Evolutionary conservation across 768 basidiomycete genomes (phyloP), one percentile per base, ranked within the genome.

Genomic region (Hypsizygus marmoreus): DNA sequence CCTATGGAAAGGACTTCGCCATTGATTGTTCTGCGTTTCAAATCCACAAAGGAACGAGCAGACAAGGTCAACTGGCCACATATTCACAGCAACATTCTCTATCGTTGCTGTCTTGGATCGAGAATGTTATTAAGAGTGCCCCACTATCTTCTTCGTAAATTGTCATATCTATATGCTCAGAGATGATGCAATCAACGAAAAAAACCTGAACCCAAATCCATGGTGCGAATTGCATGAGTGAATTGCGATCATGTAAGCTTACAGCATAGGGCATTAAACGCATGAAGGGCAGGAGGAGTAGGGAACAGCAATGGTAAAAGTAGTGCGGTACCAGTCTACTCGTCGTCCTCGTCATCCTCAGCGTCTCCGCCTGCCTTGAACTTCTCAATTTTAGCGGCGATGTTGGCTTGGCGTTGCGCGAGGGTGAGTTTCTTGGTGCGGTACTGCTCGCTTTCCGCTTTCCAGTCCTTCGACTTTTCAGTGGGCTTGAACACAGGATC

Each of bases 401-500:
- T 91, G 49, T 77, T 79, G 54, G 75, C 83, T 67, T 82, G 79
- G 65, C 94, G 85, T 75, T 95, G 73, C 37, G 78, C 91, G 56
- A 77, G 61, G 28, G 83, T 91, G 64, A 93, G 86, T 67, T 76
- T 89, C 62, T 56, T 54, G 47, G 71, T 70, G 70, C 80, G 79
- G 79, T 79, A 77, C 67, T 95, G 92, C 60, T 77, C 64, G 47
- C 74, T 70, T 69, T 97, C 95, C 24, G 86, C 76, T 66, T 88
- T 92, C 95, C 95, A 98, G 73, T 95, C 91, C 60, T 79, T 79
- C 31, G 84, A 70, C 75, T 97, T 97, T 51, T 94, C 89, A 29
- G 87, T 83, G 40, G 91, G 86, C 69, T 90, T 84, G 82, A 95
- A 95, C 16, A 72, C 69, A 36, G 97, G 95, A 65, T 97, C 86